These are phyloP conservation scores for Ophiocordyceps camponoti-leonardi DNA, from an alignment of 2,329 filamentous ascomycete genomes.

Conservation along the genomic window DNA sequence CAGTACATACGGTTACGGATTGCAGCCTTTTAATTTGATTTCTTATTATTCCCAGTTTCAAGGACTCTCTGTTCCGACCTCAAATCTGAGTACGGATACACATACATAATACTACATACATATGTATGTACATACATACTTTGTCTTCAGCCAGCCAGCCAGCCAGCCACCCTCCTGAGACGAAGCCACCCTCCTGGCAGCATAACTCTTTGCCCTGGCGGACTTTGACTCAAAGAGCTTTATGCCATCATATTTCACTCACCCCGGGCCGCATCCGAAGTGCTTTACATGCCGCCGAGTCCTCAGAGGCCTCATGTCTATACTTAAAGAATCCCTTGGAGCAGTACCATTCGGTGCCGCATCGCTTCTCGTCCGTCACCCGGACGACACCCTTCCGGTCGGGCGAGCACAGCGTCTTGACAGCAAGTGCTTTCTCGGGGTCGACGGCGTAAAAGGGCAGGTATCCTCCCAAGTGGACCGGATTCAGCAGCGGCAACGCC, in stretches of 20 bases:
- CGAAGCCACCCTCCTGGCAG: no score
- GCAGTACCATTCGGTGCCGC: not conserved
- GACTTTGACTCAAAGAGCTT: no score
- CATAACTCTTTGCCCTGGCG: no score
- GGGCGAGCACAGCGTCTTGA: not conserved
- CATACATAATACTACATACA: no score
- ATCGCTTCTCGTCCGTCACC: not conserved
- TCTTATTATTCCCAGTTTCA: no score
- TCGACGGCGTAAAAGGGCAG: not conserved
- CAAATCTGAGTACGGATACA: no score
- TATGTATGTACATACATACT: not conserved
- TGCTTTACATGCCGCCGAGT: not conserved
- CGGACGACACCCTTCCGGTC: not conserved
- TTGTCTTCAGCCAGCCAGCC: no score
- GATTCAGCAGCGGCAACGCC: not conserved
- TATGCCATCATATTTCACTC: no score
- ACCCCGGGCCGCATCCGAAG: not conserved
- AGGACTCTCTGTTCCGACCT: no score
- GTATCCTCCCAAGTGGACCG: not conserved
- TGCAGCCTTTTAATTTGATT: no score
- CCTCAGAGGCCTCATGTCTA: not conserved
- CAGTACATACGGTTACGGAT: no score
- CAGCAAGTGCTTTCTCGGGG: not conserved
- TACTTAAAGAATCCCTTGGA: not conserved
- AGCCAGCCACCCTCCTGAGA: no score